phyloP scores from a whole-genome alignment of 1,284 basidiomycete species.

The Rhodotorula sp. region DNA sequence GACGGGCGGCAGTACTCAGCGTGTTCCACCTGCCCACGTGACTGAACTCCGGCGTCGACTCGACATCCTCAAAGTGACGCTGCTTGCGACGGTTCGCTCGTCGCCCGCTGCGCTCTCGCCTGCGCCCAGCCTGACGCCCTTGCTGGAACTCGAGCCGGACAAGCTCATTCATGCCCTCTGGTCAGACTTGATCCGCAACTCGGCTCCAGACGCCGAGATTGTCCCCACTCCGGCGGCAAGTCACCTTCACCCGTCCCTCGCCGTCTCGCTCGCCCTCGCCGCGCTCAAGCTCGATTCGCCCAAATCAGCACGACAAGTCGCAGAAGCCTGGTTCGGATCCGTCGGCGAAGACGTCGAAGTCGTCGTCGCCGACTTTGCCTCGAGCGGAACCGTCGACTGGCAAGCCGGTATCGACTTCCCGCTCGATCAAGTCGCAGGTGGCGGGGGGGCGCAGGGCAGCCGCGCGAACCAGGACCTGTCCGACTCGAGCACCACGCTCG shows the following conservation, averaged over 20 bases:
- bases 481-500: conserved; percentile 11
- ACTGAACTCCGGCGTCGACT: conserved; percentile 12
- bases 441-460: neutral
- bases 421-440: conserved; percentile 12
- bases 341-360: conserved; percentile 28
- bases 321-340: conserved; percentile 35
- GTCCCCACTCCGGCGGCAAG: conserved; percentile 25
- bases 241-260: conserved; percentile 35
- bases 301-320: conserved; percentile 10
- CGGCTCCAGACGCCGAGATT: conserved; percentile 3
- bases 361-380: conserved; percentile 13
- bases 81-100: conserved; percentile 35
- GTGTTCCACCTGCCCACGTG: neutral
- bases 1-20: neutral
- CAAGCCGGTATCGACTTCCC: neutral
- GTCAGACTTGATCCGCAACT: conserved; percentile 1
- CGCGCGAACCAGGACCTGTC: conserved; percentile 5
- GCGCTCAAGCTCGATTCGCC: conserved; percentile 38
- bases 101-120: conserved; percentile 3
- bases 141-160: conserved; percentile 14
- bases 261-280: conserved; percentile 32
- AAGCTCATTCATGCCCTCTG: conserved; percentile 25
- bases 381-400: conserved; percentile 5
- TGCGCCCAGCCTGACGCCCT: neutral
- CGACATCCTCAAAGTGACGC: conserved; percentile 32